These are phyloP conservation scores for Pseudonitzschia multiseries DNA, from an alignment of 108 stramenopile genomes.

Conservation along the genomic window DNA sequence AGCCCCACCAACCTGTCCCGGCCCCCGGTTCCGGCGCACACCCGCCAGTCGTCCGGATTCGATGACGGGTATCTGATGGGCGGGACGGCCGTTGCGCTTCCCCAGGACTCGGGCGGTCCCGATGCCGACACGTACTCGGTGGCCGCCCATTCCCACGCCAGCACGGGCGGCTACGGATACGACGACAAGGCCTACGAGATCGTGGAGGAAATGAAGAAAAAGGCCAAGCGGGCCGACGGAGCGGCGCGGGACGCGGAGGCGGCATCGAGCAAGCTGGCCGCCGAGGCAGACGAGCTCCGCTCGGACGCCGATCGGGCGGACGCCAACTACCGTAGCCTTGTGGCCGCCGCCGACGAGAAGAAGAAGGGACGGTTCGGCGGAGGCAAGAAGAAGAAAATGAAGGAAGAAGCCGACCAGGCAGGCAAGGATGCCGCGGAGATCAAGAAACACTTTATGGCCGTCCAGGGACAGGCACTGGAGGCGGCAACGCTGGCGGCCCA, in stretches of 20 bases:
- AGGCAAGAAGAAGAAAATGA: conserved; percentile 57
- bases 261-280: conserved; percentile 38
- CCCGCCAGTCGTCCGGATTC: conserved; percentile 29
- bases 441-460: conserved; percentile 54
- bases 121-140: conserved; percentile 18
- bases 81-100: conserved; percentile 31
- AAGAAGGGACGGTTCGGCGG: conserved; percentile 65
- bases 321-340: conserved; percentile 34
- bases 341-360: conserved; percentile 45
- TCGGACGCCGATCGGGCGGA: conserved; percentile 66
- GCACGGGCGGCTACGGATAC: conserved; percentile 26
- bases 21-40: conserved; percentile 10
- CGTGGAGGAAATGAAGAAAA: conserved; percentile 50
- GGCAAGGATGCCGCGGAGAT: conserved; percentile 50
- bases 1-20: conserved; percentile 21
- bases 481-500: conserved; percentile 53
- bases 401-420: conserved; percentile 64
- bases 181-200: conserved; percentile 34
- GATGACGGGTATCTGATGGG: conserved; percentile 45
- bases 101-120: not conserved
- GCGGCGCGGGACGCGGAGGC: conserved; percentile 57
- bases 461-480: conserved; percentile 53
- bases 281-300: conserved; percentile 59
- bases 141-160: conserved; percentile 28
- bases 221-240: conserved; percentile 53